phyloP scores from a whole-genome alignment of 2,329 filamentous ascomycete species.

The Triangularia setosa region DNA sequence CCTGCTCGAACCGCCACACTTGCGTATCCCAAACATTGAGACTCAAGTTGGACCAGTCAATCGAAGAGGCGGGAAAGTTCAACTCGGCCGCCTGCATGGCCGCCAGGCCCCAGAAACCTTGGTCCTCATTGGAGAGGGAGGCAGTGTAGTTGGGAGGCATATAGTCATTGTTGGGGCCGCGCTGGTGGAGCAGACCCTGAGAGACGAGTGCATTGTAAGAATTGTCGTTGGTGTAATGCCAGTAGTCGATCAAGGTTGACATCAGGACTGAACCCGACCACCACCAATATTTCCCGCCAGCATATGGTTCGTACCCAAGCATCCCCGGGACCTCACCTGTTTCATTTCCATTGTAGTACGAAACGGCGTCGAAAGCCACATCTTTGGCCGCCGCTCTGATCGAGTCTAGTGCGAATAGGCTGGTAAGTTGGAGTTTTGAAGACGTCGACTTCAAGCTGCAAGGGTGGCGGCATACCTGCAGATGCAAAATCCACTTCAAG shows the following conservation, averaged over 20 bases:
- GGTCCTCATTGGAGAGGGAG: conserved; percentile 60
- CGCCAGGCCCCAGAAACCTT: conserved; percentile 65
- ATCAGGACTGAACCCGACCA: conserved; percentile 67
- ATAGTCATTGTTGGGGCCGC: conserved; percentile 48
- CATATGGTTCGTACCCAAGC: conserved; percentile 27
- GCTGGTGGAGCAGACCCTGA: conserved; percentile 53
- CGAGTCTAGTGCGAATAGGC: conserved; percentile 7
- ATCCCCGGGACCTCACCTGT: conserved; percentile 49
- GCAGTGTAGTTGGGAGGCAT: conserved; percentile 56
- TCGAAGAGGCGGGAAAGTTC: conserved; percentile 56
- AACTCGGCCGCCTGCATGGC: conserved; percentile 63
- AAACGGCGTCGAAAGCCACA: conserved; percentile 19
- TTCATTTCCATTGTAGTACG: conserved; percentile 20
- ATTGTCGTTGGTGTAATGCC: conserved; percentile 52
- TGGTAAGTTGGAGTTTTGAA: neutral
- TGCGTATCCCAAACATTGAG: conserved; percentile 28
- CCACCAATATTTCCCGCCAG: conserved; percentile 57
- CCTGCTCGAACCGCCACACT: conserved; percentile 35
- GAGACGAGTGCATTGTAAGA: conserved; percentile 57
- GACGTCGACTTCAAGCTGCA: neutral
- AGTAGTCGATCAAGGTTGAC: conserved; percentile 46
- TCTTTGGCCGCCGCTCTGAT: conserved; percentile 17
- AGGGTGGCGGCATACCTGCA: conserved; percentile 6
- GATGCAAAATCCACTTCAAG: conserved; percentile 19
- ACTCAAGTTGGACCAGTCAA: conserved; percentile 60